A percentile compares a stretch with the other conserved stretches of the same genome.
These are phyloP conservation scores for Pholiota microspora DNA, from an alignment of 768 basidiomycete genomes.

Conservation along the genomic window DNA sequence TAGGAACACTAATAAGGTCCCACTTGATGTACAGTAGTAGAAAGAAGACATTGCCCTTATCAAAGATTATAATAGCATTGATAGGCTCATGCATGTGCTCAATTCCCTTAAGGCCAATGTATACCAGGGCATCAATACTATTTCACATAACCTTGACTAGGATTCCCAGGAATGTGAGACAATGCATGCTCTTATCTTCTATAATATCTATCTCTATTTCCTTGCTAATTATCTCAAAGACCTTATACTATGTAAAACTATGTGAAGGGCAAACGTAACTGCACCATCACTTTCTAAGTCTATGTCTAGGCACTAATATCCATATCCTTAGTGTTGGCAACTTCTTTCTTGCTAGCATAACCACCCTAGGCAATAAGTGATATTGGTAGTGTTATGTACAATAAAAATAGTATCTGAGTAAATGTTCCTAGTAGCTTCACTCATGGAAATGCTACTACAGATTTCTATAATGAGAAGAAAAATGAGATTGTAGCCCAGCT, in stretches of 20 bases:
- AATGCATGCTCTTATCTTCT: too few species aligned
- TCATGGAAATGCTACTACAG: conserved; percentile 95
- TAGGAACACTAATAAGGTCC: conserved; percentile 75
- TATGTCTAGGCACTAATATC: too few species aligned
- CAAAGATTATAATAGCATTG: conserved; percentile 69
- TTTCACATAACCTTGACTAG: conserved; percentile 67
- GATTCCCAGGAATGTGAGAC: conserved; percentile 89
- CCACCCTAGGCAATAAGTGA: too few species aligned
- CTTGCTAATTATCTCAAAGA: too few species aligned
- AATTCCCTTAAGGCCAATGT: conserved; percentile 57
- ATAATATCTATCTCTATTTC: too few species aligned
- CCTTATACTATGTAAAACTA: too few species aligned
- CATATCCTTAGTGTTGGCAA: too few species aligned
- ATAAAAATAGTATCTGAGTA: too few species aligned
- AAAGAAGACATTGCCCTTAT: conserved; percentile 77
- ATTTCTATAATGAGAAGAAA: conserved; percentile 92
- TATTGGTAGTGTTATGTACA: conserved; percentile 70
- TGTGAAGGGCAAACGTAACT: too few species aligned
- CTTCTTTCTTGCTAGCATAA: too few species aligned
- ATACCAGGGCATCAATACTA: conserved; percentile 55
- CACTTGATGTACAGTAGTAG: conserved; percentile 82
- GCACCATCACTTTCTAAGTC: too few species aligned
- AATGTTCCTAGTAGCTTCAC: conserved; percentile 82
- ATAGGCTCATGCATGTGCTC: conserved; percentile 58
- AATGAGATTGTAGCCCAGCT: conserved; percentile 89